A percentile compares a stretch with the other conserved stretches of the same genome.
These are phyloP conservation scores for Botrytis tulipae DNA, from an alignment of 2,329 filamentous ascomycete species.

Conservation along the genomic window DNA sequence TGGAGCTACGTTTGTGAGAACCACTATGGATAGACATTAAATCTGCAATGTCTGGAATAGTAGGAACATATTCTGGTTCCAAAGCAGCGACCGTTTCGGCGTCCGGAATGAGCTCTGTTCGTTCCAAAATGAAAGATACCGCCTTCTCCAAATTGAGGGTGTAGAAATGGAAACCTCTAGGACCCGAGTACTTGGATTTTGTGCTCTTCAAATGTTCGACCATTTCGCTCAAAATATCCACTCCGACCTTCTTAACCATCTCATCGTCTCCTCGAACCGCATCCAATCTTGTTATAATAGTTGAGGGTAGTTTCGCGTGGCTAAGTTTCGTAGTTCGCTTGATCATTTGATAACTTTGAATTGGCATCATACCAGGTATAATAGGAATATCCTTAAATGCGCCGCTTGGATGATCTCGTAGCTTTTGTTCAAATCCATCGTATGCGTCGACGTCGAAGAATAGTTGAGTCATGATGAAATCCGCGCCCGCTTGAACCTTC, in stretches of 20 bases:
- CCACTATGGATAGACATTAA: conserved; percentile 36
- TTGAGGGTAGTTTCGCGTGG: conserved; percentile 75
- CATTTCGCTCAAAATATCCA: conserved; percentile 81
- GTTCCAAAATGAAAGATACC: conserved; percentile 87
- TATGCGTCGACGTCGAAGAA: conserved; percentile 92
- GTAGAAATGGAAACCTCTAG: conserved; percentile 92
- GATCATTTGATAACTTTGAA: conserved; percentile 96
- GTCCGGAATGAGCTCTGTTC: conserved; percentile 75
- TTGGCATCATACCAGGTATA: conserved; percentile 93
- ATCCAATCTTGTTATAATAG: conserved; percentile 68
- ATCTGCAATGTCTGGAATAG: conserved; percentile 25
- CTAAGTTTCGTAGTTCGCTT: conserved; percentile 92
- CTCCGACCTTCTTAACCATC: conserved; percentile 74
- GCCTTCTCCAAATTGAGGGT: conserved; percentile 95
- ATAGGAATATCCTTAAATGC: conserved; percentile 84
- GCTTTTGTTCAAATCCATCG: conserved; percentile 69
- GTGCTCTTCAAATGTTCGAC: conserved; percentile 70
- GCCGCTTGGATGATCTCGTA: conserved; percentile 80
- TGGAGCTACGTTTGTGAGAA: conserved; percentile 20
- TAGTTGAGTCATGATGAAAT: conserved; percentile 98
- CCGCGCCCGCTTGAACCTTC: conserved; percentile 86
- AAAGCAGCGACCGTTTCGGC: conserved; percentile 44
- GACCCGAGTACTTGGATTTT: conserved; percentile 55
- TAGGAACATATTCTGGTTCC: conserved; percentile 44
- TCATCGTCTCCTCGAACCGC: conserved; percentile 76